Base-by-base conservation (phyloP, 2,329 filamentous ascomycete species). In the Diaporthe vexans region DNA sequence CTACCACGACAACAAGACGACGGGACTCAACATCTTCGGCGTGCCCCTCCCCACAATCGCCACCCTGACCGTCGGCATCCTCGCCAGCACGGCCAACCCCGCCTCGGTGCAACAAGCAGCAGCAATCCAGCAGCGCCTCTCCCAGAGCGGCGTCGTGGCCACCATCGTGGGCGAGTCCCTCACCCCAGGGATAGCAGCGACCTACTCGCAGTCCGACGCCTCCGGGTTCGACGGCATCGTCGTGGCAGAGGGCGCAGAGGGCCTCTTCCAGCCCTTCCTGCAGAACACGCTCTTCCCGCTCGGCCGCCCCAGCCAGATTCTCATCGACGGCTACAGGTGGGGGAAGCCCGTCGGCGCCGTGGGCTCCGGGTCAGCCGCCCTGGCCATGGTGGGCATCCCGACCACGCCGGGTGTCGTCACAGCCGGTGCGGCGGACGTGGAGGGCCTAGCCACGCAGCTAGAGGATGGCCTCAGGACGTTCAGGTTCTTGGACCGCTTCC, bases 1-100 rank as follows among this genome's bases (percentile, higher is more conserved):
- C 84, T 95, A 94, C 83, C 91, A 94, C 81, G 83, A 90, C 81
- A 94, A 94, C 83, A 90, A 83, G 10, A 94, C 93, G 0, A 83
- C 82, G 6, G 87, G 87, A 29, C 84, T 94, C 54, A 89, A 90
- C 71, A 89, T 91, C 51, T 91, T 92, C 73, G 88, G 87, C 63
- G 82, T 84, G 58, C 87, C 87, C 5, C 86, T 94, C 3, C 86
- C 89, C 1, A 91, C 86, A 24, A 87, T 94, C 65, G 90, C 89
- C 11, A 90, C 89, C 0, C 84, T 94, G 2, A 90, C 88, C 56
- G 88, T 95, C 33, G 93, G 90, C 15, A 87, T 94, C 40, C 84
- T 95, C 24, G 84, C 88, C 0, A 89, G 81, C 1, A 85, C 84
- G 4, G 79, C 81, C 17, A 84, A 83, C 0, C 73, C 81, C 0